These are phyloP conservation scores for Leccinum truebloodii DNA, from an alignment of 768 basidiomycete species.

Conservation along the genomic window DNA sequence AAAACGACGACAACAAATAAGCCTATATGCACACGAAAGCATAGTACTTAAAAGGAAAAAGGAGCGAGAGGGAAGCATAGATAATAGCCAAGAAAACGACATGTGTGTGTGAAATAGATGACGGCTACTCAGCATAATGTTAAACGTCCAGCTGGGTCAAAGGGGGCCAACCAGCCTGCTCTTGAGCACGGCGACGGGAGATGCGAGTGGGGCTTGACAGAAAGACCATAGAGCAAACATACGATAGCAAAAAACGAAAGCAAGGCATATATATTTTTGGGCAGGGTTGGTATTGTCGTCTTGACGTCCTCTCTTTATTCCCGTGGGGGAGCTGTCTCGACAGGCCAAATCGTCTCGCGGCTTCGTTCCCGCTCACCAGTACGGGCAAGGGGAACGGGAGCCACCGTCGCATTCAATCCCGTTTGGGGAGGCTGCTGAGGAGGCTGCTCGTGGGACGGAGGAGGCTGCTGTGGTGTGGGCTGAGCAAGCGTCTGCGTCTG, in stretches of 20 bases:
- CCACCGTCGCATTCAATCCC: slow-evolving; percentile 10
- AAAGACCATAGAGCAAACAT: slow-evolving; percentile 14
- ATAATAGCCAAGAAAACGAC: slow-evolving; percentile 29
- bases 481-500: slow-evolving; percentile 26
- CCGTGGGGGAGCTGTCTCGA: slow-evolving; percentile 28
- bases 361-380: slow-evolving; percentile 30
- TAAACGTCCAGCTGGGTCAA: slow-evolving; percentile 27
- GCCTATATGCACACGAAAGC: slow-evolving; percentile 32
- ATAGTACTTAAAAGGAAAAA: slow-evolving; percentile 9
- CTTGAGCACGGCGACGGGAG: slow-evolving; percentile 3
- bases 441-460: slow-evolving; percentile 31
- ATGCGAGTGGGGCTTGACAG: slow-evolving; percentile 29
- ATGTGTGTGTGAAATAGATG: slow-evolving; percentile 22
- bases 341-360: slow-evolving; percentile 32
- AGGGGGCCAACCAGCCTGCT: slow-evolving; percentile 14
- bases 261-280: slow-evolving; percentile 22
- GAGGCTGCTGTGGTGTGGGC: slow-evolving; percentile 24
- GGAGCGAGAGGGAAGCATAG: slow-evolving; percentile 21
- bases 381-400: slow-evolving; percentile 26
- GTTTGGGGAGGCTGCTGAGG: slow-evolving; percentile 24
- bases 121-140: slow-evolving; percentile 24
- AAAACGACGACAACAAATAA: slow-evolving; percentile 22
- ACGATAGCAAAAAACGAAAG: slow-evolving; percentile 34
- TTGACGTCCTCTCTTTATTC: slow-evolving; percentile 28
- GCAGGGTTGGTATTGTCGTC: slow-evolving; percentile 13